Conservation (phyloP, 768 basidiomycete genomes). For the Baorangia bicolor region DNA sequence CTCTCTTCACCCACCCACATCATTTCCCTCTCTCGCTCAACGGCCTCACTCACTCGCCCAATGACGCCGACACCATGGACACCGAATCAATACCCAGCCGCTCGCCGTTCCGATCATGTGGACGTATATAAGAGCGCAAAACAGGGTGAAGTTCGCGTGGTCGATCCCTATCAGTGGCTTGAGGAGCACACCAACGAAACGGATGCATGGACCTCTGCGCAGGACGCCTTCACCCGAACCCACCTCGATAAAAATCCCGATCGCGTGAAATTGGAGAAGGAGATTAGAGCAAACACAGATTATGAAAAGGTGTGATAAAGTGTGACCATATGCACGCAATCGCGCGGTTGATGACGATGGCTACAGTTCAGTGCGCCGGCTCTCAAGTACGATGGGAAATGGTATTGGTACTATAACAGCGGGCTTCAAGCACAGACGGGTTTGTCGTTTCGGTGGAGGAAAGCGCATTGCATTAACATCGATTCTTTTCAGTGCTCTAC, state of each 20-base stretch:
- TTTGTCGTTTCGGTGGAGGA: slow-evolving; percentile 10
- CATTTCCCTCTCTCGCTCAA: not conserved
- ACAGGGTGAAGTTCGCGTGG: slow-evolving; percentile 59
- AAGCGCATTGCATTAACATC: not conserved
- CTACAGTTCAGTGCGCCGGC: slow-evolving; percentile 61
- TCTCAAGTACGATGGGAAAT: slow-evolving; percentile 62
- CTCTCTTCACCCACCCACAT: slow-evolving; percentile 2
- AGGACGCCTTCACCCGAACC: slow-evolving; percentile 55
- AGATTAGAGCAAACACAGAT: slow-evolving; percentile 54
- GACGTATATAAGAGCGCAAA: slow-evolving; percentile 67
- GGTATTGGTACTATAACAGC: slow-evolving; percentile 82
- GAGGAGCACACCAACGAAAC: slow-evolving; percentile 65
- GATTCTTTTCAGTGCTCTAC: slow-evolving; percentile 48
- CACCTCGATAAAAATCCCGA: slow-evolving; percentile 67
- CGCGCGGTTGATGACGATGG: not conserved
- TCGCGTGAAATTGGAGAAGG: slow-evolving; percentile 53
- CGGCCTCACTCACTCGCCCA: slow-evolving; percentile 12
- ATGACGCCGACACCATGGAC: slow-evolving; percentile 51
- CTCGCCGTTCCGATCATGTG: slow-evolving; percentile 64
- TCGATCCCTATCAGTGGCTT: slow-evolving; percentile 76
- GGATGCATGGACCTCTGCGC: slow-evolving; percentile 59
- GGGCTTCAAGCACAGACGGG: slow-evolving; percentile 70
- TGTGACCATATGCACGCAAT: not conserved
- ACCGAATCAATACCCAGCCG: slow-evolving; percentile 58
- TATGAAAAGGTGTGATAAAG: slow-evolving; percentile 43